Percentiles rank a stretch among this genome's conserved stretches.
phyloP scores from a whole-genome alignment of 2,329 filamentous ascomycete species.

The Fusarium nodosum region DNA sequence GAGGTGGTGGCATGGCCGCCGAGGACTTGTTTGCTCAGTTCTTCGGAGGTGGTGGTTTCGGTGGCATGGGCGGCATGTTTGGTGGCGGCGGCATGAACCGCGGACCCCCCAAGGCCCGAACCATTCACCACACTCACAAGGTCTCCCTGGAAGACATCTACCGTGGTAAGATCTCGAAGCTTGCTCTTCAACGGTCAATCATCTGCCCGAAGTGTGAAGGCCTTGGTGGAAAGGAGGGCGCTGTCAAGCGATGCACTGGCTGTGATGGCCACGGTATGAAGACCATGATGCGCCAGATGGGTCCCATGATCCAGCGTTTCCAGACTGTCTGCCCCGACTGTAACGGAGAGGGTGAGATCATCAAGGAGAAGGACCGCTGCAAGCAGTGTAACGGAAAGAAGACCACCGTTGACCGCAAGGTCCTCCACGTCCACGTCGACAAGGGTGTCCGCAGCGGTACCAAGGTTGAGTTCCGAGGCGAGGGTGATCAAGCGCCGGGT shows the following conservation, averaged over 20 bases:
- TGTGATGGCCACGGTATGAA: constrained; percentile 98
- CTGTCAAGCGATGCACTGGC: constrained; percentile 91
- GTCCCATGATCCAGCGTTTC: constrained; percentile 99
- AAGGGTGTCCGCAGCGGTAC: constrained; percentile 92
- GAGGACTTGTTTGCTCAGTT: constrained; percentile 98
- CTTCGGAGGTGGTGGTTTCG: constrained; percentile 78
- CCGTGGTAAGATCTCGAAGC: constrained; percentile 96
- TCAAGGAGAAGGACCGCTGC: constrained; percentile 97
- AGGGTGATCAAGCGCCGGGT: constrained; percentile 95
- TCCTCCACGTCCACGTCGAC: constrained; percentile 97
- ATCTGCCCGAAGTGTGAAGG: constrained; percentile 97
- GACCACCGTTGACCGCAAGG: constrained; percentile 96
- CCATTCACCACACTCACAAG: constrained; percentile 98
- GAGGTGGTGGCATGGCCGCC: constrained; percentile 87
- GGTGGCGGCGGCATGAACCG: constrained; percentile 75
- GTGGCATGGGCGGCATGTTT: constrained; percentile 79
- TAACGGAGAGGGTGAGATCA: constrained; percentile 95
- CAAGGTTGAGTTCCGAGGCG: constrained; percentile 96
- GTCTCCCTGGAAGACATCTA: constrained; percentile 98
- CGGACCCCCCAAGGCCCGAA: constrained; percentile 89
- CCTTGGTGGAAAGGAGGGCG: constrained; percentile 94
- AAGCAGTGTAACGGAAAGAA: constrained; percentile 98
- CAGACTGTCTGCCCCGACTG: constrained; percentile 99
- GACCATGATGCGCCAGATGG: constrained; percentile 99
- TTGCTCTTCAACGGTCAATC: constrained; percentile 96